A percentile compares a stretch with the other conserved stretches of the same genome.
Evolutionary conservation across 1,284 basidiomycete species (phyloP).

Genomic region (Cystobasidium slooffiae): DNA sequence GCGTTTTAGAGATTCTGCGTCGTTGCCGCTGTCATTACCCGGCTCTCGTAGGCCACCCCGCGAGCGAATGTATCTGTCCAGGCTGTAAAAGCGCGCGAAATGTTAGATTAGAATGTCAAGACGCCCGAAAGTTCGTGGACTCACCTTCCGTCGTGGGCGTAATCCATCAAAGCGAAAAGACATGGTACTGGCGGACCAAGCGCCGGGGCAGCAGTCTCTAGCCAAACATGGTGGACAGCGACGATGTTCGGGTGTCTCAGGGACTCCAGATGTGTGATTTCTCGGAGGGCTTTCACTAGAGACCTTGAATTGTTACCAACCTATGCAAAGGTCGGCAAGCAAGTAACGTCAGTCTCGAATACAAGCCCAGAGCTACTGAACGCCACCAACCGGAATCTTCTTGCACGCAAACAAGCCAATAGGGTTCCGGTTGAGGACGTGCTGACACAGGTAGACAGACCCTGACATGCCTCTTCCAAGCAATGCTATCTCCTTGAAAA

Average conservation of each 20-base stretch:
- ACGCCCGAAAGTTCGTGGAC: neutral
- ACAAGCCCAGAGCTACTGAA: neutral
- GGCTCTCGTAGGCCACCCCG: slow-evolving; percentile 27
- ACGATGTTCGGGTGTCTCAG: slow-evolving; percentile 52
- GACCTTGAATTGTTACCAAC: slow-evolving; percentile 42
- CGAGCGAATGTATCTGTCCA: slow-evolving; percentile 40
- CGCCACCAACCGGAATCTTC: slow-evolving; percentile 45
- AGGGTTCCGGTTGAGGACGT: slow-evolving; percentile 51
- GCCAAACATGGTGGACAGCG: slow-evolving; percentile 51
- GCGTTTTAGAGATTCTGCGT: slow-evolving; percentile 24
- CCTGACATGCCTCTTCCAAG: slow-evolving; percentile 50
- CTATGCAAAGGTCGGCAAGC: neutral
- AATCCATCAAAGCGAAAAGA: slow-evolving; percentile 52
- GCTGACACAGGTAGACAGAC: slow-evolving; percentile 50
- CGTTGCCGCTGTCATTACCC: neutral
- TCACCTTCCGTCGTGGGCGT: slow-evolving; percentile 50
- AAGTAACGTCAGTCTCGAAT: neutral
- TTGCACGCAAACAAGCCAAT: slow-evolving; percentile 53
- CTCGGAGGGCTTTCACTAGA: slow-evolving; percentile 47
- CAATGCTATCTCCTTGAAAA: slow-evolving; percentile 49
- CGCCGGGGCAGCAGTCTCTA: slow-evolving; percentile 45
- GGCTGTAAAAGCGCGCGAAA: slow-evolving; percentile 13
- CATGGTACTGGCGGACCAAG: slow-evolving; percentile 50
- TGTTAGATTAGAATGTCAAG: neutral
- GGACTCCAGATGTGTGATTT: slow-evolving; percentile 52